Evolutionary conservation across 345 rosid genomes (phyloP).

Genomic region (Salix viminalis): DNA sequence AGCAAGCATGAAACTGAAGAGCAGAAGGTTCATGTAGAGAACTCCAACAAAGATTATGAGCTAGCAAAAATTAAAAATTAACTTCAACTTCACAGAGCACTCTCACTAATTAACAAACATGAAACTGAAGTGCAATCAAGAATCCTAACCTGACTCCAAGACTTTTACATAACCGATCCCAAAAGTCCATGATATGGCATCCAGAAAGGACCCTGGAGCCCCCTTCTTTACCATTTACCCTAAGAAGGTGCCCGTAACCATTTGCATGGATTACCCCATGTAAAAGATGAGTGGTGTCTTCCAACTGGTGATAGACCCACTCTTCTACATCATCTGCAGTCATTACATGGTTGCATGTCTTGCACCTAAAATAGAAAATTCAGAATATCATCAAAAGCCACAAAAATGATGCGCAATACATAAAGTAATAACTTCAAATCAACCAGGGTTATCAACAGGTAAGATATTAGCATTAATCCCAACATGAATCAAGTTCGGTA

Average conservation of each 20-base stretch:
- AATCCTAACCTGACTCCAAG: slow-evolving; percentile 54
- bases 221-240: slow-evolving; percentile 72
- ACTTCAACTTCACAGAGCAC: background rate
- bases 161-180: slow-evolving; percentile 59
- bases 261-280: slow-evolving; percentile 64
- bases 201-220: slow-evolving; percentile 66
- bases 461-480: background rate
- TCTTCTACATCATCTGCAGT: slow-evolving; percentile 51
- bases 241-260: slow-evolving; percentile 68
- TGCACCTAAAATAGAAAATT: slow-evolving; percentile 35
- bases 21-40: background rate
- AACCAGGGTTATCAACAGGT: background rate
- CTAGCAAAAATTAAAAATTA: background rate
- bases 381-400: background rate
- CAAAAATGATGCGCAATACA: background rate
- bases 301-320: slow-evolving; percentile 60
- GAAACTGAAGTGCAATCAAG: background rate
- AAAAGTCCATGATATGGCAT: slow-evolving; percentile 59
- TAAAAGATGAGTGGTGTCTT: slow-evolving; percentile 60
- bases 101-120: background rate
- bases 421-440: background rate
- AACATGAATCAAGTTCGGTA: background rate
- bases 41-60: background rate
- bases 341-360: slow-evolving; percentile 44
- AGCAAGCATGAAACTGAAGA: background rate